Percentiles rank a stretch among this genome's conserved stretches.
These are phyloP conservation scores for Fusarium robinianum DNA, from an alignment of 2,329 filamentous ascomycete genomes.

Conservation along the genomic window DNA sequence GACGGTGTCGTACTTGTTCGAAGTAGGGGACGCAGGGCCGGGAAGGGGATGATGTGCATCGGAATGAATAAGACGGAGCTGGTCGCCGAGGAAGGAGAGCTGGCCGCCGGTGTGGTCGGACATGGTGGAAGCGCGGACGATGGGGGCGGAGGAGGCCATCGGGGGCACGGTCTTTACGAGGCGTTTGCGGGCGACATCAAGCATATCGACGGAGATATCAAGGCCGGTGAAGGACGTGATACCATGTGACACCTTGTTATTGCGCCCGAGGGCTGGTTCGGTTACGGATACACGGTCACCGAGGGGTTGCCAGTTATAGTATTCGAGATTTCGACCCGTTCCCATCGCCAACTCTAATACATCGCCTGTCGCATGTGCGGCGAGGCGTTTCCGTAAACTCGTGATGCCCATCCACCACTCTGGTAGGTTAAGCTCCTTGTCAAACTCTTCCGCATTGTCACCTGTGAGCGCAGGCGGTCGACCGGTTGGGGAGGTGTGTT, in stretches of 20 bases:
- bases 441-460: conserved; percentile 59
- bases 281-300: conserved; percentile 30
- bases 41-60: conserved; percentile 54
- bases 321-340: conserved; percentile 63
- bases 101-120: conserved; percentile 43
- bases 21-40: conserved; percentile 37
- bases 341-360: conserved; percentile 68
- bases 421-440: conserved; percentile 60
- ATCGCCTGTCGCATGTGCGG: conserved; percentile 54
- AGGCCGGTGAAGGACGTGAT: conserved; percentile 64
- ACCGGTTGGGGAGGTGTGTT: conserved; percentile 51
- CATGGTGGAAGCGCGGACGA: conserved; percentile 42
- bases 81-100: conserved; percentile 46
- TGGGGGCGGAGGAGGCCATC: conserved; percentile 39
- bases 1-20: conserved; percentile 63
- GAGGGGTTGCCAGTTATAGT: conserved; percentile 60
- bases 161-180: conserved; percentile 51
- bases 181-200: conserved; percentile 60
- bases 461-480: conserved; percentile 52
- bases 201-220: conserved; percentile 64
- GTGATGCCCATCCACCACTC: conserved; percentile 63
- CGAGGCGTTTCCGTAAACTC: conserved; percentile 54
- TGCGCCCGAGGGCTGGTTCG: conserved; percentile 11
- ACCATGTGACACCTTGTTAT: conserved; percentile 24
- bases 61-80: conserved; percentile 53